These are phyloP conservation scores for Saprolegnia diclina DNA, from an alignment of 352 stramenopile species.

Conservation along the genomic window DNA sequence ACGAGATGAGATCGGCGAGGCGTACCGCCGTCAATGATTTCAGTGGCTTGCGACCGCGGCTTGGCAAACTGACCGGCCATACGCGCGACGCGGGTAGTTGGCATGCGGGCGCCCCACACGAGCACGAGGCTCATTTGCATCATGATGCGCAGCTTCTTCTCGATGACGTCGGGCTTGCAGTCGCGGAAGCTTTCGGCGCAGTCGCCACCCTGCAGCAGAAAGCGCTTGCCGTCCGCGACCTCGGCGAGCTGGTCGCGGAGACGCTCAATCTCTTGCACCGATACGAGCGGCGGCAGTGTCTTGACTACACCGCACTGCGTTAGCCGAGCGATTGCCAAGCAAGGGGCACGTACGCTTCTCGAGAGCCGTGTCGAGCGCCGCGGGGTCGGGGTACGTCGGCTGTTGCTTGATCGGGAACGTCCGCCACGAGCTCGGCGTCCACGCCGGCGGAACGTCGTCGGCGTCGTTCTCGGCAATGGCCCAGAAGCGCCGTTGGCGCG, in stretches of 20 bases:
- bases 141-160: slow-evolving; percentile 93
- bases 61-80: slow-evolving; percentile 99
- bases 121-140: slow-evolving; percentile 97
- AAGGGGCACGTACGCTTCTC: slow-evolving; percentile 47
- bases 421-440: slow-evolving; percentile 70
- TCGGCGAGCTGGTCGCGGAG: slow-evolving; percentile 89
- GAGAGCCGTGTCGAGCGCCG: slow-evolving; percentile 65
- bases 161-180: slow-evolving; percentile 77
- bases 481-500: slow-evolving; percentile 5
- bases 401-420: slow-evolving; percentile 78
- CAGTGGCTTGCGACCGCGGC: slow-evolving; percentile 91
- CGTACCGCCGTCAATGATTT: slow-evolving; percentile 86
- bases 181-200: slow-evolving; percentile 97
- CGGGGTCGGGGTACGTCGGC: slow-evolving; percentile 58
- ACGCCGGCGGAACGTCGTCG: slow-evolving; percentile 28
- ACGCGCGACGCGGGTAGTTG: slow-evolving; percentile 93
- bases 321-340: slow-evolving; percentile 36
- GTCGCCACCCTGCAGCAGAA: slow-evolving; percentile 98
- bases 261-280: slow-evolving; percentile 91
- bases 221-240: slow-evolving; percentile 93
- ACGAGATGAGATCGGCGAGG: slow-evolving; percentile 11
- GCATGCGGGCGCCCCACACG: slow-evolving; percentile 96
- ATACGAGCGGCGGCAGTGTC: slow-evolving; percentile 89
- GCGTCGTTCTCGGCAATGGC: background rate
- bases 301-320: slow-evolving; percentile 45